Base-by-base conservation (phyloP, 768 basidiomycete genomes). In the Boletales sp. region DNA sequence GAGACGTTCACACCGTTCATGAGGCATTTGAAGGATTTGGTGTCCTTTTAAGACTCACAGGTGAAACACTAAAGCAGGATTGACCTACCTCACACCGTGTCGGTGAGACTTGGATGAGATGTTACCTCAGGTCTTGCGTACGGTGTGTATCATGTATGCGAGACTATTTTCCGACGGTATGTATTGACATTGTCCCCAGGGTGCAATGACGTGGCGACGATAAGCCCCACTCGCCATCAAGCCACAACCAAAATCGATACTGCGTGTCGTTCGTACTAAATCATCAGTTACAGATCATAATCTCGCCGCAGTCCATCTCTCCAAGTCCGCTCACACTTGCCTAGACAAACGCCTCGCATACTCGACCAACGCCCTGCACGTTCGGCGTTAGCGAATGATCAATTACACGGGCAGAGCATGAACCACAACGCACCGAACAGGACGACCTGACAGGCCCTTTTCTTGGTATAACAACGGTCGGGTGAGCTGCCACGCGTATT, bases 21-120 rank as follows among this genome's bases (percentile, higher is more conserved):
- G 78, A 81, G 17, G 80, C 83, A 2, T 90, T 85, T 61, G 89
- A 95, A 56, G 89, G 87, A 0, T 97, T 99, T 65, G 94, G 95
- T 3, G 82, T 90, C 4, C 71, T 99, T 7, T 99, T 97, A 97
- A 79, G 93, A 50, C 70, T 94, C 50, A 87, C 86, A 43, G 92
- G 94, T 88, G 42, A 95, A 61, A 83, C 85, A 0, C 69, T 97
- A 41, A 86, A 84, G 59, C 84, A 77, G 35, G 83, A 86, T 30
- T 84, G 92, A 55, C 88, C 91, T 8, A 71, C 71, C 52, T 67
- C 88, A 10, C 83, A 87, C 24, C 79, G 92, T 12, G 76, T 89
- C 30, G 90, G 90, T 12, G 95, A 98, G 67, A 93, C 93, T 0
- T 99, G 97, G 97, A 93, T 99, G 87, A 81, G 94, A 24, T 93